Base-by-base conservation (phyloP, 2,329 filamentous ascomycete genomes). In the Epichloe bromicola region DNA sequence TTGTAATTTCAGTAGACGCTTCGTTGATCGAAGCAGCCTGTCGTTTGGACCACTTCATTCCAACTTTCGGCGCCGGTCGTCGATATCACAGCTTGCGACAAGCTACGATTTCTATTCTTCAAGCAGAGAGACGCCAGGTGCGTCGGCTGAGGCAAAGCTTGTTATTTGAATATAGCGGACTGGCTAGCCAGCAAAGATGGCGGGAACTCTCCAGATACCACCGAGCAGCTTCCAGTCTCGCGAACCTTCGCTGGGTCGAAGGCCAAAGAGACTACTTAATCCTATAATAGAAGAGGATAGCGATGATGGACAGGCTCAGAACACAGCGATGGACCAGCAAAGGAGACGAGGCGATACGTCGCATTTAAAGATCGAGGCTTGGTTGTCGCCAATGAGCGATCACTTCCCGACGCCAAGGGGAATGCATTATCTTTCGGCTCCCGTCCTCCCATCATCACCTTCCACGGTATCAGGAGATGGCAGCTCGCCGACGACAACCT, bases 321-420 rank as follows among this genome's bases (percentile, higher is more conserved):
- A 55, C 15, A 49, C 48, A 45, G 51, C 44, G 30, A 53, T 52
- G 51, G 51, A 53, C 39, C 58, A 59, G 46, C 59, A 59, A 48
- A 52, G 56, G 48, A 60, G 60, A 47, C 62, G 63, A 34, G 57
- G 54, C 34, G 63, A 65, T 49, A 53, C 59, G 41, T 68, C 72
- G 40, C 67, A 71, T 54, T 67, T 78, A 52, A 77, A 74, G 62
- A 74, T 79, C 56, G 70, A 76, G 56, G 73, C 76, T 55, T 81
- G 78, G 78, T 64, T 80, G 42, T 78, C 76, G 42, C 78, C 78
- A 42, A 67, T 74, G 65, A 79, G 74, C 63, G 77, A 79, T 58
- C 75, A 87, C 63, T 88, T 88, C 62, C 85, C 83, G 41, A 86
- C 83, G 8, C 83, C 84, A n/a, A 74, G 80, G 59, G 83, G 82